These are phyloP conservation scores for Pulveroboletus sp. DNA, from an alignment of 768 basidiomycete species.

Conservation along the genomic window DNA sequence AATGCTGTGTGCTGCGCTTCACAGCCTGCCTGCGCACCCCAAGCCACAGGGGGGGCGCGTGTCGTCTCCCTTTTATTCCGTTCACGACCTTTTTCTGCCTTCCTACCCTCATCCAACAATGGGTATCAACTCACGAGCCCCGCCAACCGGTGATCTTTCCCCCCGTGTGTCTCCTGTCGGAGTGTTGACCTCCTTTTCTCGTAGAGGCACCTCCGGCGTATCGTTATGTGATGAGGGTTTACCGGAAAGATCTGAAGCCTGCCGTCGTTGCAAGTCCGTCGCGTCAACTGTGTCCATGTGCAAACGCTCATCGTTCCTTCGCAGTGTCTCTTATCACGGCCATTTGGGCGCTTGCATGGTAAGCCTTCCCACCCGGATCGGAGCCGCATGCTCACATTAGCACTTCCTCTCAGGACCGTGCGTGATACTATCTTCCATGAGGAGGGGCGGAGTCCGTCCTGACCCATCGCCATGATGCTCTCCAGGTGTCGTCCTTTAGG, in stretches of 20 bases:
- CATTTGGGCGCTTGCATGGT: slow-evolving; percentile 64
- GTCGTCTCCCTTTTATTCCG: not conserved
- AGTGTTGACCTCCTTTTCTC: not conserved
- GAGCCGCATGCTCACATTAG: not conserved
- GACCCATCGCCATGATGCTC: not conserved
- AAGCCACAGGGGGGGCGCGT: not conserved
- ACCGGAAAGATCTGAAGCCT: slow-evolving; percentile 56
- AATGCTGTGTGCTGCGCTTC: slow-evolving; percentile 3
- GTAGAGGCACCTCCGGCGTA: slow-evolving; percentile 50
- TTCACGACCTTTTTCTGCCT: slow-evolving; percentile 1
- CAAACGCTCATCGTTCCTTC: not conserved
- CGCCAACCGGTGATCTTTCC: slow-evolving; percentile 12
- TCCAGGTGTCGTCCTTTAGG: slow-evolving; percentile 60
- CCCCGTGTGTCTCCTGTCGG: not conserved
- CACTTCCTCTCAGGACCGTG: slow-evolving; percentile 18
- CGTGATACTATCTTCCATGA: not conserved
- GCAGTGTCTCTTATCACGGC: slow-evolving; percentile 42
- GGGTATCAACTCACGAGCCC: slow-evolving; percentile 6
- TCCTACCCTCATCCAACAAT: slow-evolving; percentile 5
- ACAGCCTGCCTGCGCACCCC: not conserved
- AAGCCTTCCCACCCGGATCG: slow-evolving; percentile 30
- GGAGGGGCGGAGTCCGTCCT: not conserved
- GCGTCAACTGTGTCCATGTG: not conserved
- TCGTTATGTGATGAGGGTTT: slow-evolving; percentile 53
- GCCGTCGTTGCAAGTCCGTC: slow-evolving; percentile 46